A percentile compares a stretch with the other conserved stretches of the same genome.
phyloP scores from a whole-genome alignment of 78 protist species.

The Dictyostelium firmibasis region DNA sequence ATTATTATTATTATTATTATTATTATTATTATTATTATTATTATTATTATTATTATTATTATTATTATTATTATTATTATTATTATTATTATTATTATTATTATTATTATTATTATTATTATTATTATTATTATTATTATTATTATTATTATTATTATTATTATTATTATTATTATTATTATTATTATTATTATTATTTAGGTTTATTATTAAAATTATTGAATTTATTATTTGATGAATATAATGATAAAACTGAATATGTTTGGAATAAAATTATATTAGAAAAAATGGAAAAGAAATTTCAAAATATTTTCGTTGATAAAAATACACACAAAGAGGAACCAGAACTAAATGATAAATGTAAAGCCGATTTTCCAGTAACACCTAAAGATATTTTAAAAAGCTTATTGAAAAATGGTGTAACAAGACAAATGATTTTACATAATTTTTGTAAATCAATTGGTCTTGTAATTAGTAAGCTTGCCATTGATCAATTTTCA shows the following conservation, averaged over 20 bases:
- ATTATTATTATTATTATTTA: not conserved
- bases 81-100: conserved; percentile 45
- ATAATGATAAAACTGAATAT: not conserved
- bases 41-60: conserved; percentile 52
- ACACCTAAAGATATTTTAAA: not conserved
- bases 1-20: conserved; percentile 48
- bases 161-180: not conserved
- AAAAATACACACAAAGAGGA: not conserved
- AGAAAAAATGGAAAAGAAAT: conserved; percentile 62
- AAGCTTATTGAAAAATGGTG: not conserved
- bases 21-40: not conserved
- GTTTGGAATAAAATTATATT: conserved; percentile 22
- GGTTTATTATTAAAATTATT: conserved; percentile 47
- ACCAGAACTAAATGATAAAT: not conserved
- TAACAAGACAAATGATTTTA: not conserved
- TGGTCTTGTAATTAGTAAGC: conserved; percentile 12
- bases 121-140: not conserved
- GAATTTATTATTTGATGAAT: conserved; percentile 46
- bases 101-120: no score
- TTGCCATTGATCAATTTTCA: not conserved
- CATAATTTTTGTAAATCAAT: not conserved
- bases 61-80: not conserved
- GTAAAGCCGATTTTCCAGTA: not conserved
- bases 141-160: not conserved
- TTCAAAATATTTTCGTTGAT: not conserved